These are phyloP conservation scores for Parasarocladium wereldwijsianum DNA, from an alignment of 2,329 filamentous ascomycete species.

Conservation along the genomic window DNA sequence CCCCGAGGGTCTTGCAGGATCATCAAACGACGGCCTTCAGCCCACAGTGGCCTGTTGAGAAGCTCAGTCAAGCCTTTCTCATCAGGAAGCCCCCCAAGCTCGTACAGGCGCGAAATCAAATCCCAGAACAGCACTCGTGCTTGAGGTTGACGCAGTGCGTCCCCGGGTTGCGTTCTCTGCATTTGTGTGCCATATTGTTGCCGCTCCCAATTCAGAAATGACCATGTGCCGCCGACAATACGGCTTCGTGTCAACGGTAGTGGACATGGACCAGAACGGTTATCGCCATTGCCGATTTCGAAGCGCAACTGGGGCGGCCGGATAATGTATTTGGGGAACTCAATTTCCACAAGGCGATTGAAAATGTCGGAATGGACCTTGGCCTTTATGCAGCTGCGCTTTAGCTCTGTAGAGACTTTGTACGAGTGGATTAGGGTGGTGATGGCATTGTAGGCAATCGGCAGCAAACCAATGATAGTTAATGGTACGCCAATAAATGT, in stretches of 20 bases:
- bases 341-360: not conserved
- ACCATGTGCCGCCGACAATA: not conserved
- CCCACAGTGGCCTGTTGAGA: not conserved
- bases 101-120: not conserved
- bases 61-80: not conserved
- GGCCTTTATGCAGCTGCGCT: not conserved
- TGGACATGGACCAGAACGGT: not conserved
- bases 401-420: not conserved
- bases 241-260: too few species aligned
- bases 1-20: not conserved
- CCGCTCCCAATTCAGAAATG: not conserved
- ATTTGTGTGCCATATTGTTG: not conserved
- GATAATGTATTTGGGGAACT: not conserved
- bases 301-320: not conserved
- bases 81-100: not conserved
- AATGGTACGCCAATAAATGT: not conserved
- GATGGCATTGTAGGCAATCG: not conserved
- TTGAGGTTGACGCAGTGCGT: not conserved
- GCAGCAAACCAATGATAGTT: not conserved
- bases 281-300: not conserved
- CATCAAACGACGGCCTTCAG: not conserved
- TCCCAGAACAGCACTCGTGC: not conserved
- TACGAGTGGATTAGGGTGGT: not conserved
- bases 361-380: not conserved
- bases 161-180: not conserved